These are phyloP conservation scores for Camellia lanceoleosa DNA, from an alignment of 148 eudicot species.

Conservation along the genomic window DNA sequence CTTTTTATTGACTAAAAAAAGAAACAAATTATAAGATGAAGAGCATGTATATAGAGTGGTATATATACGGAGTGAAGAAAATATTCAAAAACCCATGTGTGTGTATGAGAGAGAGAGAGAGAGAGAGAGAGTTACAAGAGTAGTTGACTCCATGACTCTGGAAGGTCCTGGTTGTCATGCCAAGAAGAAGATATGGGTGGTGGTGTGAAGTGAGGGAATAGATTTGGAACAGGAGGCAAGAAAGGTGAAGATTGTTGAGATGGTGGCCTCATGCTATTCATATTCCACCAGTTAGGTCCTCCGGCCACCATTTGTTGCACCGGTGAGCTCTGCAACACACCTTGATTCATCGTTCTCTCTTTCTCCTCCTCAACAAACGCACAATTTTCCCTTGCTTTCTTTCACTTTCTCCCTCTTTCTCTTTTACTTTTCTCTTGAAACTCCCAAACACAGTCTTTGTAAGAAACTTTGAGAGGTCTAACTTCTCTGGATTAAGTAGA, in stretches of 20 bases:
- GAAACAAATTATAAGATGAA: too few species aligned
- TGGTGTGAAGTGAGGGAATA: constrained; percentile 13
- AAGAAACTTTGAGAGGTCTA: constrained; percentile 37
- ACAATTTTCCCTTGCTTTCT: neutral
- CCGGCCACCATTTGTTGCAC: constrained; percentile 82
- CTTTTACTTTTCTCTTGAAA: constrained; percentile 13
- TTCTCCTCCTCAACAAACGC: neutral
- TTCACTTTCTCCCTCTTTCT: constrained; percentile 16
- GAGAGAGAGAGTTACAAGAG: constrained; percentile 53
- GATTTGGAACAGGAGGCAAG: constrained; percentile 21
- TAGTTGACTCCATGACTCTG: constrained; percentile 74
- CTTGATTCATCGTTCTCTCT: constrained; percentile 48
- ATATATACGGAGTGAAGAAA: too few species aligned
- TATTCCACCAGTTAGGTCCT: constrained; percentile 57
- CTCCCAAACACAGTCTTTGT: constrained; percentile 33
- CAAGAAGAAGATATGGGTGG: constrained; percentile 38
- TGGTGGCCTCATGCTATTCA: constrained; percentile 49
- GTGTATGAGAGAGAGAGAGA: constrained; percentile 13
- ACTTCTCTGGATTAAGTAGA: constrained; percentile 34
- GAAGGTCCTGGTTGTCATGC: constrained; percentile 46
- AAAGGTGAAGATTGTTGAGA: constrained; percentile 24
- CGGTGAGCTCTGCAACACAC: constrained; percentile 66
- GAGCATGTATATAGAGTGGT: too few species aligned
- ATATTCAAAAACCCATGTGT: too few species aligned
- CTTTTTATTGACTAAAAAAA: too few species aligned